phyloP scores from a whole-genome alignment of 805 yeast genomes.

The Wickerhamomyces canadensis region DNA sequence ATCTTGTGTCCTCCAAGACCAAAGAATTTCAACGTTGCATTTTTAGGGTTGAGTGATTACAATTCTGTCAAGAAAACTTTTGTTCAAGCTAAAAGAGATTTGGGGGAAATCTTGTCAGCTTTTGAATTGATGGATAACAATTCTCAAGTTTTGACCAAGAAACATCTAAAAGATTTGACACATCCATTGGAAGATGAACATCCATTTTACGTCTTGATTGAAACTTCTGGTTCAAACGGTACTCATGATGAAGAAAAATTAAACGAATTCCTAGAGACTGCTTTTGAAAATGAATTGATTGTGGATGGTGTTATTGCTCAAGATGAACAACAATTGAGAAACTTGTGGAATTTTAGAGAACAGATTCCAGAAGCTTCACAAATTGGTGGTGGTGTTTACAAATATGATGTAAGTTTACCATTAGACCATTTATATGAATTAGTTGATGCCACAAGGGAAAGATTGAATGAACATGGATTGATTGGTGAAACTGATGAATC shows the following conservation, averaged over 20 bases:
- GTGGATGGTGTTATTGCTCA: constrained; percentile 96
- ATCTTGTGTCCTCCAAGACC: constrained; percentile 89
- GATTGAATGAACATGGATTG: constrained; percentile 50
- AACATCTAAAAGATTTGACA: constrained; percentile 46
- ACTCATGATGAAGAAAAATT: constrained; percentile 92
- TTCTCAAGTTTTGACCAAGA: constrained; percentile 59
- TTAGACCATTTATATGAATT: constrained; percentile 73
- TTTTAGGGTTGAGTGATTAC: constrained; percentile 74
- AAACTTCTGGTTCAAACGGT: constrained; percentile 91
- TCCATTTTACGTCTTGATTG: constrained; percentile 88
- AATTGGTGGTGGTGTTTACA: constrained; percentile 89
- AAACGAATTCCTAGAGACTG: constrained; percentile 74
- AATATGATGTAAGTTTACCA: constrained; percentile 94
- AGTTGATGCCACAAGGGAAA: constrained; percentile 70
- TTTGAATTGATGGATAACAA: constrained; percentile 88
- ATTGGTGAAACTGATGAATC: constrained; percentile 56
- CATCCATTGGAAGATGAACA: constrained; percentile 82
- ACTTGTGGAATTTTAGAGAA: constrained; percentile 96
- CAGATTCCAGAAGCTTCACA: constrained; percentile 85
- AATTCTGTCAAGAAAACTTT: constrained; percentile 83
- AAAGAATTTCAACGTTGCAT: constrained; percentile 78
- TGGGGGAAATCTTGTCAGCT: constrained; percentile 84
- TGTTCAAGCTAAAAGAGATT: constrained; percentile 68
- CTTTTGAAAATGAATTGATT: constrained; percentile 80
- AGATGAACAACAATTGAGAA: constrained; percentile 80